Base-by-base conservation (phyloP, 768 basidiomycete species). In the Chalciporus pseudorubinellus region DNA sequence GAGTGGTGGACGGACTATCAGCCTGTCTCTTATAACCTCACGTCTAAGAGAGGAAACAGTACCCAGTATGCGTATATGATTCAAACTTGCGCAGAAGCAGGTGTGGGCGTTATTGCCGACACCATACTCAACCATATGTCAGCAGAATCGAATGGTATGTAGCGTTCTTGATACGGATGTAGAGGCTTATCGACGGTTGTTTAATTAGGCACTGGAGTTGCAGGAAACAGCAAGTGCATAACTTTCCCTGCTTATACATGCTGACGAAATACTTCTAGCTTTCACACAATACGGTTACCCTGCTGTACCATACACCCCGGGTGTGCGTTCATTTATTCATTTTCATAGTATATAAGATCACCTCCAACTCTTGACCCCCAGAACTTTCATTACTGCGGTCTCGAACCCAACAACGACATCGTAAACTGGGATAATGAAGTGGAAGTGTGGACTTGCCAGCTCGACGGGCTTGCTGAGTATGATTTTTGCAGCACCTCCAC, bases 1-100 rank as follows among this genome's bases (percentile, higher is more conserved):
- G 75, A 85, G 58, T 87, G 85, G 85, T 87, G 85, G 85, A 87
- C 85, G 0, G 85, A 86, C 61, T 87, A 88, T 59, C 85, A 79
- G 53, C 79, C 81, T 4, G 83, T 85, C 0, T 85, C 84, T 1
- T 85, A 87, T 61, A 84, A 48, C 10, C 62, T 87, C 43, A 82
- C 75, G 1, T 85, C 83, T 0, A 87, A 87, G 64, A 81, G 83
- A 1, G 86, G 85, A 5, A 73, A 80, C 55, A 74, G 82, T 13
- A 51, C 64, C 3, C 81, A 85, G 52, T 85, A 66, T 51, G 53
- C 64, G 13, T 66, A 63, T 42, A 76, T 77, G 74, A 63, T 75
- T 40, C 44, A 47, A 5, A 61, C 73, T 10, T 76, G 75, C 53
- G 69, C 74, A 43, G 52, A 52, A 11, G 72, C 68, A 4, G 73